Base-by-base conservation (phyloP, 2,329 filamentous ascomycete species). In the Phialocephala sp. region DNA sequence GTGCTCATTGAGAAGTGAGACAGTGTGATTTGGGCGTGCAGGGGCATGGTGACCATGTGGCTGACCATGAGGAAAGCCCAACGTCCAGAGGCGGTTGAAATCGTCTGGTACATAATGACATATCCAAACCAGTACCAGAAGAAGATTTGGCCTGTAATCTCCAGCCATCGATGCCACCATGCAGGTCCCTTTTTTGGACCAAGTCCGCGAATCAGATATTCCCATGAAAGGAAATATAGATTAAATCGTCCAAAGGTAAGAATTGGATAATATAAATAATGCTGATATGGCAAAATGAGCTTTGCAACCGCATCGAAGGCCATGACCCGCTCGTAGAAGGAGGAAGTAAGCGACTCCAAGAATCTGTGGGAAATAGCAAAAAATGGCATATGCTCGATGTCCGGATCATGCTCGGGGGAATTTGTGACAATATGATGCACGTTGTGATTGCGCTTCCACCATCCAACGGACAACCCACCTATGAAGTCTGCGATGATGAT, bases 361-460 rank as follows among this genome's bases (percentile, higher is more conserved):
- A 95, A 90, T 27, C 92, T 88, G 73, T 96, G 93, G 1, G 91
- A 93, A 36, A 95, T 87, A 66, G 93, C 92, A 76, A 97, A 93
- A 76, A 97, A 90, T 2, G 94, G 94, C 78, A 97, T 87, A 77
- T 97, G 91, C 76, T 94, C 88, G 72, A 97, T 98, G 76, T 98
- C 94, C 0, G 95, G 94, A 76, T 98, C 94, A 76, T 98, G 94
- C 78, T 97, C 95, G 15, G 94, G 92, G 52, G 91, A 91, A 77
- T 98, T 98, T 20, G 95, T 98, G 60, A 98, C 91, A 72, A 98
- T 93, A 75, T 98, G 94, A 76, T 98, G 94, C 9, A 97, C 93
- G 75, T 98, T 98, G 79, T 98, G 94, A 76, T 89, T 97, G 68
- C 88, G 86, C 80, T 98, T 98, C 94, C 95, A 99, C 95, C 95